Evolutionary conservation across 1,139 yeast genomes (phyloP).

Genomic region (Taphrina flavorubra): DNA sequence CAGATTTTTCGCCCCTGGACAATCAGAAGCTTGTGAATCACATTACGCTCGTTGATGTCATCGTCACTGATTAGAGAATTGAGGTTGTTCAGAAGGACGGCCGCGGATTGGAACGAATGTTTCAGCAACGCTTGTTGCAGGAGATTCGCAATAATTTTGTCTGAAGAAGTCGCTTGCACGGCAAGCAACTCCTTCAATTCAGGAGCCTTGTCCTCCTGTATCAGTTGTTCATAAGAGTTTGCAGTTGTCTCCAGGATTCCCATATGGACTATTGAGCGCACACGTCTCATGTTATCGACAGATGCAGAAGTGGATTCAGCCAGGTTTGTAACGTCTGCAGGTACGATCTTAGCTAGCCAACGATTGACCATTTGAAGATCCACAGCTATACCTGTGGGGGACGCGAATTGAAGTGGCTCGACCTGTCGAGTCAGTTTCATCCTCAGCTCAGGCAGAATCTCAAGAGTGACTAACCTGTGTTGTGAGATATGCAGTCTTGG

Average conservation of each 20-base stretch:
- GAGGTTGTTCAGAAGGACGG: slow-evolving; percentile 58
- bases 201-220: slow-evolving; percentile 45
- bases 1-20: slow-evolving; percentile 64
- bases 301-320: slow-evolving; percentile 3
- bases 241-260: slow-evolving; percentile 25
- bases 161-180: slow-evolving; percentile 36
- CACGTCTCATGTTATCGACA: slow-evolving; percentile 13
- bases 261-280: slow-evolving; percentile 32
- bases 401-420: slow-evolving; percentile 75
- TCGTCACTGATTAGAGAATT: slow-evolving; percentile 65
- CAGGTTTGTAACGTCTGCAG: slow-evolving; percentile 47
- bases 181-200: slow-evolving; percentile 49
- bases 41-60: slow-evolving; percentile 81
- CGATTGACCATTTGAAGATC: slow-evolving; percentile 64
- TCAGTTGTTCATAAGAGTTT: slow-evolving; percentile 43
- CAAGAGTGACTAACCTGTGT: slow-evolving; percentile 57
- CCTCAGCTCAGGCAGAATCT: not conserved
- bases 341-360: slow-evolving; percentile 57
- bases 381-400: slow-evolving; percentile 61
- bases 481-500: slow-evolving; percentile 68
- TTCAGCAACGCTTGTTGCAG: slow-evolving; percentile 68
- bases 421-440: slow-evolving; percentile 48
- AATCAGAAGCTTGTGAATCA: slow-evolving; percentile 81
- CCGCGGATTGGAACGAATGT: slow-evolving; percentile 63
- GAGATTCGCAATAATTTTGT: slow-evolving; percentile 59